A percentile compares a stretch with the other conserved stretches of the same genome.
Conservation (phyloP, 768 basidiomycete genomes). For the Leccinum imitatum region DNA sequence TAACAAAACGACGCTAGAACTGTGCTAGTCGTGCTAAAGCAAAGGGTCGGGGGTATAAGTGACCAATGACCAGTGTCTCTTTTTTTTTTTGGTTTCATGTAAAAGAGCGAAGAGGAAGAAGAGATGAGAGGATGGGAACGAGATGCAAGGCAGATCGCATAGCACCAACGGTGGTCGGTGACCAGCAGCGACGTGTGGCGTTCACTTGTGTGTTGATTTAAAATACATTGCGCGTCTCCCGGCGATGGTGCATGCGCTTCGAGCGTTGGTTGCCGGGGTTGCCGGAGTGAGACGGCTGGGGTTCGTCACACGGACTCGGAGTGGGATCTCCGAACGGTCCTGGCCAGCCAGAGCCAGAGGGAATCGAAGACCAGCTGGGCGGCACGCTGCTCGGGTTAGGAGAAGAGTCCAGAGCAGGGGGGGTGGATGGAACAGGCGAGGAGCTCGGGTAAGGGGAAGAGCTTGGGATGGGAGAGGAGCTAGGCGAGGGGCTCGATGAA, state of each 20-base stretch:
- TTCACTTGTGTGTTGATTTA: not conserved
- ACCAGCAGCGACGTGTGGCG: not conserved
- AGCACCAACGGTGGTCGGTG: not conserved
- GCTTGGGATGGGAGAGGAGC: not conserved
- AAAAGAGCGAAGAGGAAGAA: not conserved
- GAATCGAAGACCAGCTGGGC: not conserved
- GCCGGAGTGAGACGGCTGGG: not conserved
- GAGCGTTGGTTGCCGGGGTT: not conserved
- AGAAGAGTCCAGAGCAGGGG: not conserved
- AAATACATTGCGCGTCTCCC: not conserved
- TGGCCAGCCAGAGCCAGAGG: not conserved
- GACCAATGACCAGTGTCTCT: not conserved
- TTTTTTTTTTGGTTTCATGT: not conserved
- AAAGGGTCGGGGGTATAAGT: not conserved
- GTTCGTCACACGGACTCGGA: too few relatives aligned
- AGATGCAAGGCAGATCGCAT: not conserved
- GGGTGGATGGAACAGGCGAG: not conserved
- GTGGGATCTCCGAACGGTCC: not conserved
- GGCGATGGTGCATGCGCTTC: not conserved
- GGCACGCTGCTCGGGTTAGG: not conserved
- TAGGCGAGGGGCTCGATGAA: not conserved
- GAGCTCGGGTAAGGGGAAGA: not conserved
- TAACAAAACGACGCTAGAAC: not conserved
- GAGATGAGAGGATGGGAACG: not conserved
- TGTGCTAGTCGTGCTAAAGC: not conserved